phyloP scores from a whole-genome alignment of 73 alveolate genomes.

The Halteria grandinella region DNA sequence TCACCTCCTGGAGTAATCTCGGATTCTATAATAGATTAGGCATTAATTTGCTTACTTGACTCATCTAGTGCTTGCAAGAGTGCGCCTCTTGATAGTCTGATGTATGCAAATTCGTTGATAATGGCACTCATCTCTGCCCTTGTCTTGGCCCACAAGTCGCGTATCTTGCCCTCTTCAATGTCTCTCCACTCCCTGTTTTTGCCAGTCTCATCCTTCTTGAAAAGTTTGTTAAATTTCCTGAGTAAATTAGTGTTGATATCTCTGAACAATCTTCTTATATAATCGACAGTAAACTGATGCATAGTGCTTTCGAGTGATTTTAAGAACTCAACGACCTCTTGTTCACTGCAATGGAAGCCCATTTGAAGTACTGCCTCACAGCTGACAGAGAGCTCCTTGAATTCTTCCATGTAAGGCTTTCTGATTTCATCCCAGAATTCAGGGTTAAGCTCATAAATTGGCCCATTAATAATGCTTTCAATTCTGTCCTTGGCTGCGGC shows the following conservation, averaged over 20 bases:
- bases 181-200: conserved; percentile 64
- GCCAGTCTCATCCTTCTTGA: conserved; percentile 64
- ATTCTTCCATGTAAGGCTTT: conserved; percentile 12
- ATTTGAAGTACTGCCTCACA: conserved; percentile 37
- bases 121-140: conserved; percentile 39
- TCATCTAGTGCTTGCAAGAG: not conserved
- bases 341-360: conserved; percentile 48
- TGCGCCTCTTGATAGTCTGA: conserved; percentile 52
- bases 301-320: not conserved
- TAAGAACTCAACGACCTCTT: conserved; percentile 47
- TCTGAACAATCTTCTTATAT: conserved; percentile 36
- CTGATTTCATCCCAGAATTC: conserved; percentile 63
- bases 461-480: conserved; percentile 46
- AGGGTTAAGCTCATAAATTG: conserved; percentile 48
- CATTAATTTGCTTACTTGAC: no score
- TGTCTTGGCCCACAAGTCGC: conserved; percentile 11
- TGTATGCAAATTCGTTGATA: conserved; percentile 25
- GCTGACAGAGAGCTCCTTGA: conserved; percentile 34
- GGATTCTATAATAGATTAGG: not conserved
- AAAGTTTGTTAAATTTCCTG: conserved; percentile 51
- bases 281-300: conserved; percentile 1
- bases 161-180: conserved; percentile 42
- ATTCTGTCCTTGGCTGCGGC: conserved; percentile 36
- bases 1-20: conserved; percentile 32
- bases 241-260: conserved; percentile 53